Conservation (phyloP, 2,329 filamentous ascomycete genomes). For the Fusarium decemcellulare region DNA sequence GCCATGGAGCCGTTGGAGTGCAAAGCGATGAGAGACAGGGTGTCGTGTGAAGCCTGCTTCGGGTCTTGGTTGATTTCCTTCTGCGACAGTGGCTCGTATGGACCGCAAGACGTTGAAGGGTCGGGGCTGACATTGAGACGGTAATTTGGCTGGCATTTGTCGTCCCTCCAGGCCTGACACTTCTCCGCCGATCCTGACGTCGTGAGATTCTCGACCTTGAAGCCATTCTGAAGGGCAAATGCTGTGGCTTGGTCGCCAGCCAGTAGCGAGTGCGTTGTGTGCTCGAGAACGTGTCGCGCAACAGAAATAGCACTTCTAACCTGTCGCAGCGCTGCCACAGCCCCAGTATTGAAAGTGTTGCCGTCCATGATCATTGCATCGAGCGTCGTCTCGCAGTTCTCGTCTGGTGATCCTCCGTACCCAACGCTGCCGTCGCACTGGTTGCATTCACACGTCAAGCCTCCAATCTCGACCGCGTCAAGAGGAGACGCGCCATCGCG, state of each 20-base stretch:
- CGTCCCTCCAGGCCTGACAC: slow-evolving; percentile 60
- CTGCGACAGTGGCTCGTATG: slow-evolving; percentile 56
- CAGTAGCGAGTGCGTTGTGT: slow-evolving; percentile 66
- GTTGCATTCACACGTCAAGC: slow-evolving; percentile 64
- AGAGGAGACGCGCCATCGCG: slow-evolving; percentile 55
- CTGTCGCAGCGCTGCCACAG: slow-evolving; percentile 66
- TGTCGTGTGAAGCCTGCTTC: slow-evolving; percentile 61
- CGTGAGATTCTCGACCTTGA: slow-evolving; percentile 59
- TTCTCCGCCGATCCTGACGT: slow-evolving; percentile 56
- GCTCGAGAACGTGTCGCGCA: slow-evolving; percentile 64
- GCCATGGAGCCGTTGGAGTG: slow-evolving; percentile 62
- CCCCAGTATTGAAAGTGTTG: slow-evolving; percentile 65
- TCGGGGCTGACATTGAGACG: slow-evolving; percentile 62
- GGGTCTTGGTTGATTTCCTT: neutral
- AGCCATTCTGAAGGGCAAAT: slow-evolving; percentile 68
- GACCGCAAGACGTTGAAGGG: slow-evolving; percentile 59
- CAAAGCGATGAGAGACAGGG: slow-evolving; percentile 67
- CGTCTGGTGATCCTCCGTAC: slow-evolving; percentile 68
- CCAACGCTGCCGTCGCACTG: slow-evolving; percentile 70
- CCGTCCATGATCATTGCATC: slow-evolving; percentile 74
- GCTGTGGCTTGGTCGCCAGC: slow-evolving; percentile 66
- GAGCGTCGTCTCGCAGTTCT: slow-evolving; percentile 70
- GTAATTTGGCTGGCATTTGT: slow-evolving; percentile 67
- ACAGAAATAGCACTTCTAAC: slow-evolving; percentile 64
- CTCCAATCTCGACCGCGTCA: slow-evolving; percentile 67